Percentiles rank a stretch among this genome's conserved stretches.
Conservation (phyloP, 371 early-diverging fungal species). For the Basidiobolus heterosporus region DNA sequence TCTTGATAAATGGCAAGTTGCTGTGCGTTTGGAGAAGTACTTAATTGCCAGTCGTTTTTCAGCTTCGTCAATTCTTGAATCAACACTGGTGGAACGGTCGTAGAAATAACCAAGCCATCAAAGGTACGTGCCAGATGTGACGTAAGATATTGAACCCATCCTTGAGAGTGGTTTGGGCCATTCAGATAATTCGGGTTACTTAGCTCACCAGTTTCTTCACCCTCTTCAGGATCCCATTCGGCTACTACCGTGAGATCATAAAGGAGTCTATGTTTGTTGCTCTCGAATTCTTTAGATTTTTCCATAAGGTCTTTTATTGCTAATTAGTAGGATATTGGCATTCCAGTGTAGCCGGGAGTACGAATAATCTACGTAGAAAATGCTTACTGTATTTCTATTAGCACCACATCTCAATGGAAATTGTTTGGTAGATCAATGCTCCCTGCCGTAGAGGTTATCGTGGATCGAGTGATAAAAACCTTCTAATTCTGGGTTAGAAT, state of each 20-base stretch:
- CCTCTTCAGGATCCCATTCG: slow-evolving; percentile 15
- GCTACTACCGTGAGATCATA: slow-evolving; percentile 21
- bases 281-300: neutral
- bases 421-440: too few relatives aligned
- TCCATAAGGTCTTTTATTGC: too few relatives aligned
- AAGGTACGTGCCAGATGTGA: neutral
- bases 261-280: slow-evolving; percentile 13
- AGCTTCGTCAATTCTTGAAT: slow-evolving; percentile 13
- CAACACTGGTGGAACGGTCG: slow-evolving; percentile 21
- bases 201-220: slow-evolving; percentile 10
- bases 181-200: neutral
- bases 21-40: slow-evolving; percentile 16
- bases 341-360: too few relatives aligned
- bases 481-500: too few relatives aligned
- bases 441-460: too few relatives aligned
- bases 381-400: too few relatives aligned
- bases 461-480: too few relatives aligned
- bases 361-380: too few relatives aligned
- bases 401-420: too few relatives aligned
- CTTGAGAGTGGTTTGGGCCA: slow-evolving; percentile 2
- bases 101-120: slow-evolving; percentile 9
- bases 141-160: too few relatives aligned
- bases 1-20: slow-evolving; percentile 20
- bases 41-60: slow-evolving; percentile 15
- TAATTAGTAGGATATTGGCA: too few relatives aligned